Percentiles rank a stretch among this genome's conserved stretches.
phyloP scores from a whole-genome alignment of 1,284 basidiomycete genomes.

The Cryptococcus sp. region DNA sequence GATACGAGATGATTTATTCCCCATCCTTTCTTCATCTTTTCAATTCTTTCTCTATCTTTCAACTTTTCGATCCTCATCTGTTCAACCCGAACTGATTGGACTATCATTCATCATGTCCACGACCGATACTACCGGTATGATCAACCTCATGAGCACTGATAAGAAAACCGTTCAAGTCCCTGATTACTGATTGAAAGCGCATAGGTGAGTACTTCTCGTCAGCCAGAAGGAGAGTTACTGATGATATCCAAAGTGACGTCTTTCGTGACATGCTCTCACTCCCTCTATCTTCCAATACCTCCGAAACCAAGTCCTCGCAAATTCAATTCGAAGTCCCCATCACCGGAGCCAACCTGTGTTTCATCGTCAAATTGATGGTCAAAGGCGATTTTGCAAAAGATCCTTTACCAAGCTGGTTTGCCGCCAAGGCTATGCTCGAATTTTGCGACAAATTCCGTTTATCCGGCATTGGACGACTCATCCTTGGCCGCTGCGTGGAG shows the following conservation, averaged over 20 bases:
- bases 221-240: neutral
- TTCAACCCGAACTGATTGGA: neutral
- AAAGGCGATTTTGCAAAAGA: neutral
- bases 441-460: constrained; percentile 2
- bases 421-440: neutral
- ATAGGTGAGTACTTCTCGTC: neutral
- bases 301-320: neutral
- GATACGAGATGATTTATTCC: neutral
- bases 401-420: neutral
- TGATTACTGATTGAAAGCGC: neutral
- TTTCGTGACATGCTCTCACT: constrained; percentile 1
- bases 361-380: constrained; percentile 1
- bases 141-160: neutral
- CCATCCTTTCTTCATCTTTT: neutral
- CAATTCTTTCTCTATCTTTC: neutral
- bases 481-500: neutral
- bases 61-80: neutral
- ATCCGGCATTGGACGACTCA: neutral
- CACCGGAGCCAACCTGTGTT: neutral
- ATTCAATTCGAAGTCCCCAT: neutral
- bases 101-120: neutral
- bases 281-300: neutral
- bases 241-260: neutral
- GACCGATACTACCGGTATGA: neutral
- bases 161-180: neutral